Evolutionary conservation across 139 green algal species (phyloP).

Genomic region (Diplosphaera chodatii): DNA sequence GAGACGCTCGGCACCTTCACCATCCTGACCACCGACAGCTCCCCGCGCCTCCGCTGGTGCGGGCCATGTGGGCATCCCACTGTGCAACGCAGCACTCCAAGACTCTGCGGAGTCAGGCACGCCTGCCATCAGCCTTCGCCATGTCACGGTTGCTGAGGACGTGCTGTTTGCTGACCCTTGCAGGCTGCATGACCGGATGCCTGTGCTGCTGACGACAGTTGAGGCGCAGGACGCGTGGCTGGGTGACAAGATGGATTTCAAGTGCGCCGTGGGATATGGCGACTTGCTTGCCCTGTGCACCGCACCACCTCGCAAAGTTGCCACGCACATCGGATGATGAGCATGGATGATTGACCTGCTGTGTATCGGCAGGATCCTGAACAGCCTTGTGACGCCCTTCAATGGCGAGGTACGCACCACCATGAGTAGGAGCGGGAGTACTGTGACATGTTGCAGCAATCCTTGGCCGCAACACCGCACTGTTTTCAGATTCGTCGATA

Average conservation of each 20-base stretch:
- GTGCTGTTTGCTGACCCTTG: neutral
- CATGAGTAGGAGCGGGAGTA: too few relatives aligned
- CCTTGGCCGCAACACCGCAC: too few relatives aligned
- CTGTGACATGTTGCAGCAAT: too few relatives aligned
- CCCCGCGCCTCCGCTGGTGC: constrained; percentile 40
- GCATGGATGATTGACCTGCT: too few relatives aligned
- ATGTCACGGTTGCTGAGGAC: too few relatives aligned
- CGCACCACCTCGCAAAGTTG: too few relatives aligned
- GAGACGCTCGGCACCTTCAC: constrained; percentile 49
- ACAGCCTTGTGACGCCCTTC: constrained; percentile 39
- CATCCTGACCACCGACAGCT: constrained; percentile 69
- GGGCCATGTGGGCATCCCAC: too few relatives aligned
- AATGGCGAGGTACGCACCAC: constrained; percentile 23
- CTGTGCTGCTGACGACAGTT: constrained; percentile 50
- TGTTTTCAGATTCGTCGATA: too few relatives aligned
- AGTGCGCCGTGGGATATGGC: neutral
- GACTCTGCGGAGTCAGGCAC: too few relatives aligned
- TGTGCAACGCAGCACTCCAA: neutral
- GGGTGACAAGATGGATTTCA: neutral
- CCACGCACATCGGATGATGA: too few relatives aligned
- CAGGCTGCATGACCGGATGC: constrained; percentile 80
- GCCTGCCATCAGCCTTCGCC: too few relatives aligned
- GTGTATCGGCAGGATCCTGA: constrained; percentile 12
- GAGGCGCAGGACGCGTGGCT: constrained; percentile 40
- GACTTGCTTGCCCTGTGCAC: neutral